Conservation (phyloP, 208 protist genomes). For the Leishmania guyanensis region DNA sequence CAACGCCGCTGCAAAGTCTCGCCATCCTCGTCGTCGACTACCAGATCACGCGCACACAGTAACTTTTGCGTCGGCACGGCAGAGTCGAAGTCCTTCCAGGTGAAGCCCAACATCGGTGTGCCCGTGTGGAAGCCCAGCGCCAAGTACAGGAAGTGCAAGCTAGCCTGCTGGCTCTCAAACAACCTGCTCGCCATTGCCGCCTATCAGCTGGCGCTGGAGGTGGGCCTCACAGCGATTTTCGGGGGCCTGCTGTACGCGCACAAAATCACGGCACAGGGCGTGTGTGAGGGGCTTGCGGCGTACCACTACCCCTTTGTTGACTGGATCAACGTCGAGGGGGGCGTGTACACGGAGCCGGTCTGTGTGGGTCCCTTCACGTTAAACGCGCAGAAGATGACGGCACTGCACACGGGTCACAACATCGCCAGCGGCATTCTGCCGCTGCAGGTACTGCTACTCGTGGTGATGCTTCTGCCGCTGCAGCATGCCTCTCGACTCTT, state of each 20-base stretch:
- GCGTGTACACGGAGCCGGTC: conserved; percentile 46
- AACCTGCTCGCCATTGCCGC: conserved; percentile 65
- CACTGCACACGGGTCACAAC: conserved; percentile 64
- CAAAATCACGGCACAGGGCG: conserved; percentile 32
- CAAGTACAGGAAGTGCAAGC: conserved; percentile 40
- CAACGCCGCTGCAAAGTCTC: conserved; percentile 19
- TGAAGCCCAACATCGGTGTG: conserved; percentile 26
- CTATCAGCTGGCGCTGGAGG: conserved; percentile 73
- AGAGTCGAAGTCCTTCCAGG: conserved; percentile 22
- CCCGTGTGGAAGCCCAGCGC: conserved; percentile 44
- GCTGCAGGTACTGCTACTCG: conserved; percentile 56
- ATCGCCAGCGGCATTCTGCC: conserved; percentile 69
- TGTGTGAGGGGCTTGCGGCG: conserved; percentile 30
- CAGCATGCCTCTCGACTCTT: conserved; percentile 23
- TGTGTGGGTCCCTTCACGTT: conserved; percentile 42
- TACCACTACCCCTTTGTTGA: conserved; percentile 56
- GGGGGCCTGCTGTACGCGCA: conserved; percentile 41
- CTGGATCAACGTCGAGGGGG: conserved; percentile 52
- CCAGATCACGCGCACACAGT: conserved; percentile 3
- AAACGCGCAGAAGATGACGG: conserved; percentile 62
- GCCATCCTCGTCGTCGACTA: conserved; percentile 1
- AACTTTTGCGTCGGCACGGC: conserved; percentile 29
- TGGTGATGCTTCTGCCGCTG: conserved; percentile 41
- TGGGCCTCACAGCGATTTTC: conserved; percentile 44
- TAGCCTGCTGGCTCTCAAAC: conserved; percentile 51